Conservation (phyloP, 2,329 filamentous ascomycete genomes). For the Stachybotrys chlorohalonatus region DNA sequence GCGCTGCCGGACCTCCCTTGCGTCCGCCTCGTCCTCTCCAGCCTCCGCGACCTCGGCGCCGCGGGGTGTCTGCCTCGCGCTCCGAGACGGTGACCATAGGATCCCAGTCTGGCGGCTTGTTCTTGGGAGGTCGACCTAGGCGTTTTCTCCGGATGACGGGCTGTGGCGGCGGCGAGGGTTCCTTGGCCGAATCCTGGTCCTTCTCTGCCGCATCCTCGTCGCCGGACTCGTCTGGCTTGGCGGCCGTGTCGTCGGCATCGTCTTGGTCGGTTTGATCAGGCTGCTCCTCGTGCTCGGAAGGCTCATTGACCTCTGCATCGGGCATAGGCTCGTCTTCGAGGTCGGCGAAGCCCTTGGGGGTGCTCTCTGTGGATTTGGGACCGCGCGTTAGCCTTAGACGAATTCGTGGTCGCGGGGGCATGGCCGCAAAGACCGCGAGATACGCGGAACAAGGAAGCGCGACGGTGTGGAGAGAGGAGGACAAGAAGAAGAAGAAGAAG, state of each 20-base stretch:
- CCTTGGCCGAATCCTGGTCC: conserved; percentile 37
- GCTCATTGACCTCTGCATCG: conserved; percentile 20
- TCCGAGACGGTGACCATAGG: conserved; percentile 46
- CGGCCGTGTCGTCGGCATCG: conserved; percentile 40
- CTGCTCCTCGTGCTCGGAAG: conserved; percentile 33
- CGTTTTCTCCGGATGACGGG: conserved; percentile 65
- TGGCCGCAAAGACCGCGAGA: conserved; percentile 1
- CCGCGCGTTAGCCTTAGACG: conserved; percentile 23
- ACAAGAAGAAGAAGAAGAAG: background rate
- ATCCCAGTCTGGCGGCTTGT: conserved; percentile 72
- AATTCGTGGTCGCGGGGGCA: conserved; percentile 19
- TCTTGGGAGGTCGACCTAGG: conserved; percentile 80
- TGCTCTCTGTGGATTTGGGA: conserved; percentile 26
- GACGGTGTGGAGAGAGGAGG: background rate
- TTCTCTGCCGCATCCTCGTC: conserved; percentile 28
- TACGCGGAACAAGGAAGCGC: background rate
- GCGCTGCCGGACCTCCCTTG: conserved; percentile 61
- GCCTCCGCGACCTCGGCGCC: conserved; percentile 58
- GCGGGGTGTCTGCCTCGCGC: conserved; percentile 48
- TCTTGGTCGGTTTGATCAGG: conserved; percentile 22
- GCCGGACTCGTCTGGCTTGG: conserved; percentile 39
- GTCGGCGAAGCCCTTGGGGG: conserved; percentile 30
- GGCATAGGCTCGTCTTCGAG: conserved; percentile 24
- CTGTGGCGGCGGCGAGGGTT: conserved; percentile 46
- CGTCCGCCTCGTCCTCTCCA: conserved; percentile 61